These are phyloP conservation scores for Trichoderma harzianum DNA, from an alignment of 2,329 filamentous ascomycete species.

Conservation along the genomic window DNA sequence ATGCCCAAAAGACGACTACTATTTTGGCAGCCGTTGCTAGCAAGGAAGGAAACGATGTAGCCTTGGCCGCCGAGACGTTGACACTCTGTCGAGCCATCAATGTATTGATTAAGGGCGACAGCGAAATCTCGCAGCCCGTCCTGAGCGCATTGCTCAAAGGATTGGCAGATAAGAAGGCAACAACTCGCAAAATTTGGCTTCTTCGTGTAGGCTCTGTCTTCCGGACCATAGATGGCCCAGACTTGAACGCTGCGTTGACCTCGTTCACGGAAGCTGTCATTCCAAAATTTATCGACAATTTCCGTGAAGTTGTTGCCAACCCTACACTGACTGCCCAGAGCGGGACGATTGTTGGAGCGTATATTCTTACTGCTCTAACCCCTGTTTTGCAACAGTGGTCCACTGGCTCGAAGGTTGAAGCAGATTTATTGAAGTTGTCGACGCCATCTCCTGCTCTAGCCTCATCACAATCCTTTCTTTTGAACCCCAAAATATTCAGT, in stretches of 20 bases:
- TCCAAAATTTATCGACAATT: conserved; percentile 62
- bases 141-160: conserved; percentile 76
- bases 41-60: conserved; percentile 87
- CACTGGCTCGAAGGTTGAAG: conserved; percentile 47
- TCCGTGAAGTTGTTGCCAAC: conserved; percentile 75
- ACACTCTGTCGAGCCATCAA: conserved; percentile 65
- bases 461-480: conserved; percentile 83
- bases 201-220: conserved; percentile 70
- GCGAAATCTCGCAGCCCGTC: conserved; percentile 62
- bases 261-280: conserved; percentile 53
- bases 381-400: conserved; percentile 52
- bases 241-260: conserved; percentile 45
- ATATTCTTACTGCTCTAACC: conserved; percentile 66
- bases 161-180: conserved; percentile 76
- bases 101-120: conserved; percentile 58
- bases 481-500: conserved; percentile 80
- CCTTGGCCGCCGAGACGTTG: conserved; percentile 70
- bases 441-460: conserved; percentile 65
- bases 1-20: conserved; percentile 64
- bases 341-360: conserved; percentile 76
- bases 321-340: conserved; percentile 75
- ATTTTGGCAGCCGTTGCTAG: conserved; percentile 65
- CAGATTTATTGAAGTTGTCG: conserved; percentile 53
- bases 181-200: conserved; percentile 76
- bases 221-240: conserved; percentile 47